Evolutionary conservation across 495 filamentous ascomycete genomes (phyloP).

Genomic region (Aspergillus campestris): DNA sequence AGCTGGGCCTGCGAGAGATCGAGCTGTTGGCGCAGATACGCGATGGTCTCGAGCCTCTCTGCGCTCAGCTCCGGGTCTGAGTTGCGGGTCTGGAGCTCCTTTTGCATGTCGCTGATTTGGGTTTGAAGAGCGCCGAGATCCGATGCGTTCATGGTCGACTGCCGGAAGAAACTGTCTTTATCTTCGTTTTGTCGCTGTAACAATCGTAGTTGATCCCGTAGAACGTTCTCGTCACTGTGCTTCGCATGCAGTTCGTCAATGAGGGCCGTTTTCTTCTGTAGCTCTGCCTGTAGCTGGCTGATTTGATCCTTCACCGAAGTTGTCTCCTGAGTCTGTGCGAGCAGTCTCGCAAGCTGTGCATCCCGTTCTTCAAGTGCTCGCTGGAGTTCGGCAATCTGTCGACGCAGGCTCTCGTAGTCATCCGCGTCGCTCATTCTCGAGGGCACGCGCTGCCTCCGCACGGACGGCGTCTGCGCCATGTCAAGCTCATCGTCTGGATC

Average conservation of each 20-base stretch:
- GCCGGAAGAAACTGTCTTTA: constrained; percentile 17
- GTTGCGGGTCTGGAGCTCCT: constrained; percentile 23
- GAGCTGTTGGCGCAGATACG: constrained; percentile 34
- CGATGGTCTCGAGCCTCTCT: constrained; percentile 30
- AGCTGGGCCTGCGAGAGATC: constrained; percentile 30
- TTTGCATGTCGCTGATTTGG: constrained; percentile 29
- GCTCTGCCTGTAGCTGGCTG: constrained; percentile 29
- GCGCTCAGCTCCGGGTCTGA: constrained; percentile 16
- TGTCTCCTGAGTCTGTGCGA: constrained; percentile 26
- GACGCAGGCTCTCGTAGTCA: constrained; percentile 20
- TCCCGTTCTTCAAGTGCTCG: constrained; percentile 29
- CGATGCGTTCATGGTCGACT: constrained; percentile 13
- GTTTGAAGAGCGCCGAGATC: constrained; percentile 22
- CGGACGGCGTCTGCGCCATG: constrained; percentile 22
- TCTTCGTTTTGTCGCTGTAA: constrained; percentile 26
- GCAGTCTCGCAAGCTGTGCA: constrained; percentile 30
- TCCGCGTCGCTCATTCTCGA: constrained; percentile 11
- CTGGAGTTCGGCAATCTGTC: constrained; percentile 28
- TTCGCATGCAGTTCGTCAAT: constrained; percentile 24
- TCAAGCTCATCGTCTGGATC: constrained; percentile 23
- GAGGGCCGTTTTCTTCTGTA: constrained; percentile 25
- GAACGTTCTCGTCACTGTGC: constrained; percentile 13
- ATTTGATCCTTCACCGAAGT: constrained; percentile 34
- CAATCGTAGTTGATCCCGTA: constrained; percentile 27
- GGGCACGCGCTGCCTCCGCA: constrained; percentile 17